Evolutionary conservation across 2,329 filamentous ascomycete species (phyloP).

Genomic region (Pseudogymnoascus sp.): DNA sequence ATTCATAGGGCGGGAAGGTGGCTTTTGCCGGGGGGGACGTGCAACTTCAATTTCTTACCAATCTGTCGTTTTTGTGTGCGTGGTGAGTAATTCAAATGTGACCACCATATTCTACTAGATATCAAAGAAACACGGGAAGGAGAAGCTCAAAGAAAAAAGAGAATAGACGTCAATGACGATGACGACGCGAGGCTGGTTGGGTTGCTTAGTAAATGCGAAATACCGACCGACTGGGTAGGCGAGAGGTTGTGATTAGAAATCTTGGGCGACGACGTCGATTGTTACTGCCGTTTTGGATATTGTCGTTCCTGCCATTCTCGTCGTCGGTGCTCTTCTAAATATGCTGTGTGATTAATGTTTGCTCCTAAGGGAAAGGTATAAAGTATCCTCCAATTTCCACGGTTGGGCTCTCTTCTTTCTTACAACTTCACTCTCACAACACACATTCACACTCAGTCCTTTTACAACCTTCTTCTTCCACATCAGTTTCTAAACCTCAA

Average conservation of each 20-base stretch:
- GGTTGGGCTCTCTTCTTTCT: not conserved
- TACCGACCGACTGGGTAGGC: not conserved
- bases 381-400: not conserved
- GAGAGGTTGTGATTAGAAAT: not conserved
- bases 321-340: not conserved
- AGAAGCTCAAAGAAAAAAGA: not conserved
- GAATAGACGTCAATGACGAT: not conserved
- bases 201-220: not conserved
- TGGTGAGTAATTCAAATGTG: not conserved
- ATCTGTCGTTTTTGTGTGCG: not conserved
- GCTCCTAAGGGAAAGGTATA: not conserved
- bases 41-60: not conserved
- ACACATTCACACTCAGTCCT: not conserved
- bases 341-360: not conserved
- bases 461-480: not conserved
- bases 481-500: not conserved
- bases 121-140: not conserved
- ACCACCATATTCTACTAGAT: not conserved
- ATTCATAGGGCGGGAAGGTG: not conserved
- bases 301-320: not conserved
- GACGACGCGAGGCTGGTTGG: not conserved
- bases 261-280: not conserved
- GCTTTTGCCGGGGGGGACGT: not conserved
- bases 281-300: not conserved
- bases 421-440: not conserved